phyloP scores from a whole-genome alignment of 805 yeast genomes.

The Wickerhamomyces xylosicus region DNA sequence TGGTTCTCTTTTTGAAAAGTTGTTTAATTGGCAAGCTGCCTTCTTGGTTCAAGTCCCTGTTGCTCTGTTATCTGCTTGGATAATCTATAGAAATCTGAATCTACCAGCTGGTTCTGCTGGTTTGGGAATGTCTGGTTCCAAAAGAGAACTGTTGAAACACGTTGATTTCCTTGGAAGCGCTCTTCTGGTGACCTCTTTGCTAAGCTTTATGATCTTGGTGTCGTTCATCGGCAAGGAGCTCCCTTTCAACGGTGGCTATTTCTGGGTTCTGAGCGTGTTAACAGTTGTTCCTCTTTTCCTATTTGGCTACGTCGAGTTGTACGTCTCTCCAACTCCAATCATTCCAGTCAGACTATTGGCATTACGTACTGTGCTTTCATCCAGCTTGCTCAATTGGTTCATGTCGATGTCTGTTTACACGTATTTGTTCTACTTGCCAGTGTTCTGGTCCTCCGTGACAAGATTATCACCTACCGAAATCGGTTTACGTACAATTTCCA shows the following conservation, averaged over 20 bases:
- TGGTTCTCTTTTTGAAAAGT: constrained; percentile 45
- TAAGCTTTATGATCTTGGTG: constrained; percentile 52
- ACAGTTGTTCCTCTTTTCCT: constrained; percentile 23
- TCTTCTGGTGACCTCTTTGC: constrained; percentile 45
- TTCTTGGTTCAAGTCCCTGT: constrained; percentile 45
- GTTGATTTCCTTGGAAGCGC: constrained; percentile 62
- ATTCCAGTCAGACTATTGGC: constrained; percentile 47
- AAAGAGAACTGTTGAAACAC: constrained; percentile 35
- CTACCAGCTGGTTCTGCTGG: constrained; percentile 44
- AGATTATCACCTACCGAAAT: constrained; percentile 43
- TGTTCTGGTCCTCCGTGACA: constrained; percentile 48
- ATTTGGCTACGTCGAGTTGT: constrained; percentile 36
- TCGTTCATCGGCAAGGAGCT: constrained; percentile 54
- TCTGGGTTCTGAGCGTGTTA: constrained; percentile 23
- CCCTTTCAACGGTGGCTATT: constrained; percentile 33
- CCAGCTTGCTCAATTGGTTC: constrained; percentile 58
- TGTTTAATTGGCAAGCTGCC: constrained; percentile 59
- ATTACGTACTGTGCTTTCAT: constrained; percentile 49
- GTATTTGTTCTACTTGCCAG: constrained; percentile 59
- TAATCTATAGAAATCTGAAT: constrained; percentile 27
- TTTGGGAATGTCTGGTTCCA: constrained; percentile 34
- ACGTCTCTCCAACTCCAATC: constrained; percentile 44
- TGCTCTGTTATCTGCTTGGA: constrained; percentile 29
- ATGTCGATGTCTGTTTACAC: constrained; percentile 60
- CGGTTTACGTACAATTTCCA: constrained; percentile 44